phyloP scores from a whole-genome alignment of 163 green algal genomes.

The Scenedesmus sp. region DNA sequence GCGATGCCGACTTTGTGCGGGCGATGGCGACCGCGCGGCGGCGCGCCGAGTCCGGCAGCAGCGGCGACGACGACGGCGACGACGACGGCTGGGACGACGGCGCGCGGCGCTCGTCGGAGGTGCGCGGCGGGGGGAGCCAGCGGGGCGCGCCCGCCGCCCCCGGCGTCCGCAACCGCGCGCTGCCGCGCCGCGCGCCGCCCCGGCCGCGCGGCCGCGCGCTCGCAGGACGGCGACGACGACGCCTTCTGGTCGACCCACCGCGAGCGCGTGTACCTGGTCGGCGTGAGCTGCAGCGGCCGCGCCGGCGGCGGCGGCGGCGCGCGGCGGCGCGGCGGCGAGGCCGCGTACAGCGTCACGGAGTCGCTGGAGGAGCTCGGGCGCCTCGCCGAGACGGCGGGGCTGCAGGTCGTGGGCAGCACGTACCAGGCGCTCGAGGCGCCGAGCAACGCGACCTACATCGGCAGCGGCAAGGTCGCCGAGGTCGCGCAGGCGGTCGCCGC shows the following conservation, averaged over 20 bases:
- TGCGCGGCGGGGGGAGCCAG: background rate
- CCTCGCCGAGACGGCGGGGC: constrained; percentile 90
- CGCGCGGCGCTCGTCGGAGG: background rate
- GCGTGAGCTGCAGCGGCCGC: constrained; percentile 19
- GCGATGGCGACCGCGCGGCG: constrained; percentile 29
- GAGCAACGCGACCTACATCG: constrained; percentile 92
- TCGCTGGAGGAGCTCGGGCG: constrained; percentile 88
- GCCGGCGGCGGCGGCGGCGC: background rate
- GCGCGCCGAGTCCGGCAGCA: background rate
- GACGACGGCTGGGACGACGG: too few species aligned
- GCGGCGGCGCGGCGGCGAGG: background rate
- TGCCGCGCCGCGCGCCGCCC: too few species aligned
- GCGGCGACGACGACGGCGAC: constrained; percentile 2
- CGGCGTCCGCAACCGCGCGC: too few species aligned
- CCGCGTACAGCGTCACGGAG: constrained; percentile 66
- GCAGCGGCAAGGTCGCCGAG: constrained; percentile 87
- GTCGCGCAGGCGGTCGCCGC: constrained; percentile 54
- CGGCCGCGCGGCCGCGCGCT: too few species aligned
- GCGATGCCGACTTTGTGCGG: constrained; percentile 16
- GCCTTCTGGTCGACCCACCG: constrained; percentile 37
- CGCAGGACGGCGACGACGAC: background rate
- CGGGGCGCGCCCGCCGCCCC: background rate
- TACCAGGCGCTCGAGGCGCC: constrained; percentile 79
- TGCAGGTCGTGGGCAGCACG: constrained; percentile 81
- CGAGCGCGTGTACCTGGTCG: constrained; percentile 41